A percentile compares a stretch with the other conserved stretches of the same genome.
These are phyloP conservation scores for Heterobasidion occidentale DNA, from an alignment of 1,284 basidiomycete genomes.

Conservation along the genomic window DNA sequence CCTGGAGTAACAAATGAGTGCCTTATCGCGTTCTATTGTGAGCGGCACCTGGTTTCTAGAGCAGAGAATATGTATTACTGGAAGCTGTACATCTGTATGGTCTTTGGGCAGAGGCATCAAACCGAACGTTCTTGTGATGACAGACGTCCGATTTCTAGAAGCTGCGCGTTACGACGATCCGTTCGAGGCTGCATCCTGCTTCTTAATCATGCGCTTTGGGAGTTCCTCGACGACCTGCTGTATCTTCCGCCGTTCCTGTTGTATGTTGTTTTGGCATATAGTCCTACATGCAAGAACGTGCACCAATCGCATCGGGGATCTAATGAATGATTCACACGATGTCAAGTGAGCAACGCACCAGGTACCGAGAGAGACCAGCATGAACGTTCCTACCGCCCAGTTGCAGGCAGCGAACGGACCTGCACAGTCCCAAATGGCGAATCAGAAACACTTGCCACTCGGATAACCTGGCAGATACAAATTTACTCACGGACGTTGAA, in stretches of 20 bases:
- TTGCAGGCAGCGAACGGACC: slow-evolving; percentile 40
- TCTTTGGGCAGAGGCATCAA: too few species aligned
- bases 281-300: slow-evolving; percentile 27
- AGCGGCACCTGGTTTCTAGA: too few species aligned
- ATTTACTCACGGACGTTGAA: slow-evolving; percentile 39
- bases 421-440: slow-evolving; percentile 12
- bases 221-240: slow-evolving; percentile 53
- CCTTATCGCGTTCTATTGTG: neutral
- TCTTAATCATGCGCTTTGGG: slow-evolving; percentile 44
- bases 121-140: too few species aligned
- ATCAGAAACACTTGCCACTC: neutral
- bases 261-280: slow-evolving; percentile 49
- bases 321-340: neutral
- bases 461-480: neutral
- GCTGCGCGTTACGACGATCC: too few species aligned
- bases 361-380: slow-evolving; percentile 40
- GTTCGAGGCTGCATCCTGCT: slow-evolving; percentile 5
- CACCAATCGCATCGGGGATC: too few species aligned
- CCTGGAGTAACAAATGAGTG: neutral
- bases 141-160: too few species aligned
- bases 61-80: too few species aligned
- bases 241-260: slow-evolving; percentile 46
- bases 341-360: slow-evolving; percentile 28
- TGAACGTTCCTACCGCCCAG: slow-evolving; percentile 50
- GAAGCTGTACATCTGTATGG: too few species aligned